Percentiles rank a stretch among this genome's conserved stretches.
phyloP scores from a whole-genome alignment of 805 yeast genomes.

The Scheffersomyces ergatensis region DNA sequence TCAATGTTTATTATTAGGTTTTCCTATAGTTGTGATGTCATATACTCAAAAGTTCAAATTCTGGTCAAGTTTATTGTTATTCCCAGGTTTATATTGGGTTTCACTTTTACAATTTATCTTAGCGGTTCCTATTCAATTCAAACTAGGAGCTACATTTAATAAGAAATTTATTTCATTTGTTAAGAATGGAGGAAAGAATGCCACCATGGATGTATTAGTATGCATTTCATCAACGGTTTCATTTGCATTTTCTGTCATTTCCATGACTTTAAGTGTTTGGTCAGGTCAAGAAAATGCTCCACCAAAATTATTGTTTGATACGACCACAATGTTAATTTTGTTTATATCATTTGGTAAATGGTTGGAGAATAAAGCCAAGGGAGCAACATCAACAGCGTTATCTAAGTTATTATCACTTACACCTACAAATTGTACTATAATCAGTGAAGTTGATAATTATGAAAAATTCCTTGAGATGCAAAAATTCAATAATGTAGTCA shows the following conservation, averaged over 20 bases:
- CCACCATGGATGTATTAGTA: conserved; percentile 92
- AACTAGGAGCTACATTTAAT: conserved; percentile 68
- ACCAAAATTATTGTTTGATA: conserved; percentile 80
- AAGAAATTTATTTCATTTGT: conserved; percentile 63
- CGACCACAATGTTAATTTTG: conserved; percentile 77
- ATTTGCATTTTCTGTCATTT: conserved; percentile 65
- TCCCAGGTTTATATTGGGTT: conserved; percentile 65
- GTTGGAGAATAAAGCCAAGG: conserved; percentile 88
- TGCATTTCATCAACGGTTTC: conserved; percentile 80
- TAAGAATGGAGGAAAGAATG: conserved; percentile 52
- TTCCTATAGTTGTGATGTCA: conserved; percentile 56
- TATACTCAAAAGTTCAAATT: conserved; percentile 42
- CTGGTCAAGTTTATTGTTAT: conserved; percentile 31
- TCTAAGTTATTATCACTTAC: conserved; percentile 77
- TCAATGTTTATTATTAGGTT: conserved; percentile 52
- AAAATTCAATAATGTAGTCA: neutral
- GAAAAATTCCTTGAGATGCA: conserved; percentile 13
- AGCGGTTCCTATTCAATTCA: conserved; percentile 60
- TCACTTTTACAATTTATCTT: conserved; percentile 58
- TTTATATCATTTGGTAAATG: conserved; percentile 90
- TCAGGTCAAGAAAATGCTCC: conserved; percentile 37
- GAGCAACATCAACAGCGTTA: conserved; percentile 87
- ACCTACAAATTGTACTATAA: conserved; percentile 71
- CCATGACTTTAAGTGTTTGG: conserved; percentile 52
- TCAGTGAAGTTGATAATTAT: conserved; percentile 38